Percentiles rank a stretch among this genome's conserved stretches.
Conservation (phyloP, 441 rosid genomes). For the Populus hybrid region DNA sequence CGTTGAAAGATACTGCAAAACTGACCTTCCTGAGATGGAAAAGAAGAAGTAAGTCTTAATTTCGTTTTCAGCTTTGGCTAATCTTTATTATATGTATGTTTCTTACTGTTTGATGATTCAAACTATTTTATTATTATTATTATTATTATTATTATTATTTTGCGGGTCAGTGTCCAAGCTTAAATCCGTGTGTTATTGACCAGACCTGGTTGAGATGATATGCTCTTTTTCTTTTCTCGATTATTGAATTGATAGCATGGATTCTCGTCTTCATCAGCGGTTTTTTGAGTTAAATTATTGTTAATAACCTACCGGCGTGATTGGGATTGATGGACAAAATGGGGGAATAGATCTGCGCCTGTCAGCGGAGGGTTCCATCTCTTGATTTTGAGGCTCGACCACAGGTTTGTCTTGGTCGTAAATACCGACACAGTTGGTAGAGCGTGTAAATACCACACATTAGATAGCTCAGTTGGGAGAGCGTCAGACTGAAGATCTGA, state of each 20-base stretch:
- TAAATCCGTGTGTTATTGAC: not conserved
- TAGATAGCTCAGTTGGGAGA: conserved; percentile 92
- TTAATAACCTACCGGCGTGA: not conserved
- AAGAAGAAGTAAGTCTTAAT: conserved; percentile 65
- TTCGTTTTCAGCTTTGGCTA: not conserved
- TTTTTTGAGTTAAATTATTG: too few relatives aligned
- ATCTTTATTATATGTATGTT: not conserved
- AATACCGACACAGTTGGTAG: too few relatives aligned
- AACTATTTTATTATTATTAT: not conserved
- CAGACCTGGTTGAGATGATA: not conserved
- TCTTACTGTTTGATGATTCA: not conserved
- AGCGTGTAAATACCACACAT: too few relatives aligned
- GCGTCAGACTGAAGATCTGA: conserved; percentile 90
- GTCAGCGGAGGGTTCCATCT: too few relatives aligned
- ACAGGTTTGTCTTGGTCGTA: too few relatives aligned
- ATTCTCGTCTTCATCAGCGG: not conserved
- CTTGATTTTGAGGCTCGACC: too few relatives aligned
- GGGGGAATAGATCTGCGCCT: not conserved
- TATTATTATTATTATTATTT: too few relatives aligned
- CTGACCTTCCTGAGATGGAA: conserved; percentile 79
- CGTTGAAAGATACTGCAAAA: conserved; percentile 68
- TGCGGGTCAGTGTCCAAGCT: not conserved
- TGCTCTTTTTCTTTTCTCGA: not conserved
- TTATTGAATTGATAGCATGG: not conserved
- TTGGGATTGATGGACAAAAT: not conserved